These are phyloP conservation scores for Hermanozyma aechmeae DNA, from an alignment of 805 yeast species.

Conservation along the genomic window DNA sequence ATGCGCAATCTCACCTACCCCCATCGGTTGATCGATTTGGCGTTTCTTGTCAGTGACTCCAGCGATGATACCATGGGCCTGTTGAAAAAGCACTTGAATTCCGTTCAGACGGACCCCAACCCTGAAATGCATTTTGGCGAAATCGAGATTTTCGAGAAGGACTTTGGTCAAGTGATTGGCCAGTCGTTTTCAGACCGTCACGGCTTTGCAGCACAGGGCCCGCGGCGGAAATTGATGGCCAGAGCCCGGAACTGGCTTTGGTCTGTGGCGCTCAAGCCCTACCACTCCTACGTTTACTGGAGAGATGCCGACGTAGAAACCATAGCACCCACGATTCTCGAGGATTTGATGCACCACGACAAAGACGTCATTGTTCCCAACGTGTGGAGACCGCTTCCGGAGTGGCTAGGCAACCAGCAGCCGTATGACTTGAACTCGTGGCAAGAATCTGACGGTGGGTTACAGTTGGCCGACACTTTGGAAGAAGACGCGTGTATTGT, in stretches of 20 bases:
- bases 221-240: constrained; percentile 91
- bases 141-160: constrained; percentile 82
- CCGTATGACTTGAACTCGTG: constrained; percentile 81
- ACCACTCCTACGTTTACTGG: constrained; percentile 96
- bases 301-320: constrained; percentile 97
- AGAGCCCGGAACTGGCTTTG: constrained; percentile 92
- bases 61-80: constrained; percentile 78
- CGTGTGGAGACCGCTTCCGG: constrained; percentile 85
- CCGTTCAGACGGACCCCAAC: constrained; percentile 60
- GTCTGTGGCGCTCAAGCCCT: constrained; percentile 77
- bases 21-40: constrained; percentile 70
- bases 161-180: constrained; percentile 88
- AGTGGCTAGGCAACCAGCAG: constrained; percentile 77
- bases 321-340: constrained; percentile 73
- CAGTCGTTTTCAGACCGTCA: constrained; percentile 91
- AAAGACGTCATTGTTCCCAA: constrained; percentile 92
- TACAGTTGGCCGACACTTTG: constrained; percentile 62
- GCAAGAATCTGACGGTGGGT: constrained; percentile 79
- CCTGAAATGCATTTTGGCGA: constrained; percentile 61
- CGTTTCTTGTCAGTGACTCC: constrained; percentile 86
- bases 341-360: constrained; percentile 87
- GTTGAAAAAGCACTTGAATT: constrained; percentile 46
- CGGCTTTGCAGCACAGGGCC: constrained; percentile 94
- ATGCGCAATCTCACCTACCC: constrained; percentile 77
- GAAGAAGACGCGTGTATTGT: constrained; percentile 95